These are phyloP conservation scores for Pugionium dolabratum DNA, from an alignment of 345 rosid species.

Conservation along the genomic window DNA sequence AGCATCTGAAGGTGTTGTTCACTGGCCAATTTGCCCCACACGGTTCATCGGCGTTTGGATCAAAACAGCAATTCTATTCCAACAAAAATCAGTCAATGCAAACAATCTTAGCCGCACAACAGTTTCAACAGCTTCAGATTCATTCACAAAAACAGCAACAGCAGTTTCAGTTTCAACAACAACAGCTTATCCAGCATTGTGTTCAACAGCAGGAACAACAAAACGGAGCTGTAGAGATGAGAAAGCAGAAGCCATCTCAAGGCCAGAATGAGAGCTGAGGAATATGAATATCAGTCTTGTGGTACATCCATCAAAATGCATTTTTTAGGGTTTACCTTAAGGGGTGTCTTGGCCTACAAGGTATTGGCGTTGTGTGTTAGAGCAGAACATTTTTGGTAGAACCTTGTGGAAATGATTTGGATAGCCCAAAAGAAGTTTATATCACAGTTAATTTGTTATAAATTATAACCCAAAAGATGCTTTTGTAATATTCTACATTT, in stretches of 20 bases:
- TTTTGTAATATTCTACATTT: too few relatives aligned
- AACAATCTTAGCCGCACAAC: conserved; percentile 70
- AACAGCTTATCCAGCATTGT: conserved; percentile 60
- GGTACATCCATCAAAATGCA: conserved; percentile 5
- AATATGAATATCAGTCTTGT: conserved; percentile 19
- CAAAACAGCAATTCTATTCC: conserved; percentile 63
- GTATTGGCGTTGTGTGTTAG: conserved; percentile 2
- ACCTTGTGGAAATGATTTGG: background rate
- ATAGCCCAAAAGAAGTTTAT: conserved; percentile 17
- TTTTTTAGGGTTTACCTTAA: conserved; percentile 25
- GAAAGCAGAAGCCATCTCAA: conserved; percentile 48
- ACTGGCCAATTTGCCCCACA: conserved; percentile 69
- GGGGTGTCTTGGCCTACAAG: conserved; percentile 33
- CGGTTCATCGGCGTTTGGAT: conserved; percentile 60
- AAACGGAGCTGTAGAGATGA: conserved; percentile 48
- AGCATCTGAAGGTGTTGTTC: conserved; percentile 70
- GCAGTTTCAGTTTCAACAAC: conserved; percentile 56
- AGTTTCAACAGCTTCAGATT: conserved; percentile 91
- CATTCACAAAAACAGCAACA: conserved; percentile 77
- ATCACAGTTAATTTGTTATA: too few relatives aligned
- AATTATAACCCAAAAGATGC: too few relatives aligned
- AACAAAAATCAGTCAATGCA: conserved; percentile 64
- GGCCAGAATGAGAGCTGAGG: conserved; percentile 51
- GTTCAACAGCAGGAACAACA: conserved; percentile 50
- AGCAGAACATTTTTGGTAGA: conserved; percentile 18